Percentiles rank a stretch among this genome's conserved stretches.
These are phyloP conservation scores for Melanomma pulvis-pyrius DNA, from an alignment of 495 filamentous ascomycete genomes.

Conservation along the genomic window DNA sequence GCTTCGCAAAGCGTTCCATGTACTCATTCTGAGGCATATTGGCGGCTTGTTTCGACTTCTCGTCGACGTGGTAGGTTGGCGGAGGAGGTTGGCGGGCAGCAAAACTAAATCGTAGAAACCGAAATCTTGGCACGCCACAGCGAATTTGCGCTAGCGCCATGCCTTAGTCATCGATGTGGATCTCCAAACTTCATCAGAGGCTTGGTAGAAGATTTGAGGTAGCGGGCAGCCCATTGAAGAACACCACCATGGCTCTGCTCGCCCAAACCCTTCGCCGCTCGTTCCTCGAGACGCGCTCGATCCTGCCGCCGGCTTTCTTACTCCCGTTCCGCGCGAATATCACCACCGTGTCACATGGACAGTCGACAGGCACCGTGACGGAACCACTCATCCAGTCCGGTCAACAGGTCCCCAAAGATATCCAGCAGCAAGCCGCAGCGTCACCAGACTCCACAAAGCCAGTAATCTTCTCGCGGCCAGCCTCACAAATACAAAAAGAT, in stretches of 20 bases:
- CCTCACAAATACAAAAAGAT: constrained; percentile 39
- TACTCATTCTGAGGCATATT: constrained; percentile 90
- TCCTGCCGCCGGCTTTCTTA: constrained; percentile 46
- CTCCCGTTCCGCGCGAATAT: constrained; percentile 44
- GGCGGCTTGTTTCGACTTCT: constrained; percentile 13
- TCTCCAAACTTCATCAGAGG: constrained; percentile 16
- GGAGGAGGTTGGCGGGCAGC: background rate
- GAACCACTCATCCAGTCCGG: constrained; percentile 40
- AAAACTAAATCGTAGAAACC: background rate
- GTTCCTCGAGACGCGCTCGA: constrained; percentile 40
- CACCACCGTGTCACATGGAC: constrained; percentile 45
- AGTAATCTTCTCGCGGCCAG: constrained; percentile 34
- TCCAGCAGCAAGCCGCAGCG: constrained; percentile 6
- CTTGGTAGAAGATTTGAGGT: background rate
- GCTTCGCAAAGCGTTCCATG: constrained; percentile 86
- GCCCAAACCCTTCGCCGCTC: constrained; percentile 22
- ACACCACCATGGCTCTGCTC: constrained; percentile 24
- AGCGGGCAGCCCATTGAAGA: constrained; percentile 5
- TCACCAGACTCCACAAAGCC: constrained; percentile 23
- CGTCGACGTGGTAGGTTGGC: background rate
- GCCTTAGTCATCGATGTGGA: constrained; percentile 6
- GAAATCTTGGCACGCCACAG: constrained; percentile 24
- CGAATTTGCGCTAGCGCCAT: background rate
- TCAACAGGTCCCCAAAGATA: constrained; percentile 10
- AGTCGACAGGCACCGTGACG: constrained; percentile 38